Percentiles rank a stretch among this genome's conserved stretches.
Evolutionary conservation across 305 asterid species (phyloP).

Genomic region (Solanum hybrid): DNA sequence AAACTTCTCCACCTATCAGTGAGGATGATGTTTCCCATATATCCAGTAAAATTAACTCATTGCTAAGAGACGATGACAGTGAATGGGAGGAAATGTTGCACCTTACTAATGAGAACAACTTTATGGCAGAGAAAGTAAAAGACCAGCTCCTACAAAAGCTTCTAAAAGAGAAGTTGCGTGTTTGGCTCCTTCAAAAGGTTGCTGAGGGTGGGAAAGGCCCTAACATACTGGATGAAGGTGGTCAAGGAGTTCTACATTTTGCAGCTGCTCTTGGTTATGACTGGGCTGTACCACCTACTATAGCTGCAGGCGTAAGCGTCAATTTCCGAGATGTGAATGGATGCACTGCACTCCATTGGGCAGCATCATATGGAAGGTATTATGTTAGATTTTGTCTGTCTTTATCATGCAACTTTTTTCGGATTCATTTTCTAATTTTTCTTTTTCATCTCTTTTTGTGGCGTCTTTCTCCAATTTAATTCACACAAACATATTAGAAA

Average conservation of each 20-base stretch:
- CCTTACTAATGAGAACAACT: slow-evolving; percentile 32
- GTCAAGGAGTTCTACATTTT: slow-evolving; percentile 86
- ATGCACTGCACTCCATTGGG: slow-evolving; percentile 99
- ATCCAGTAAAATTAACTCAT: slow-evolving; percentile 42
- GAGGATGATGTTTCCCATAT: slow-evolving; percentile 33
- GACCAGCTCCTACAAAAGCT: slow-evolving; percentile 62
- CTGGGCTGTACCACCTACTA: slow-evolving; percentile 79
- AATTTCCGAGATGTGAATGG: slow-evolving; percentile 89
- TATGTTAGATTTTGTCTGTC: not conserved
- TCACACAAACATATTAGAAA: not conserved
- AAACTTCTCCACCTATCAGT: slow-evolving; percentile 19
- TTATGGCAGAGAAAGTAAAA: slow-evolving; percentile 44
- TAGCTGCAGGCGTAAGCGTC: slow-evolving; percentile 72
- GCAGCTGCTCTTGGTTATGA: slow-evolving; percentile 89
- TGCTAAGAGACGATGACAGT: slow-evolving; percentile 42
- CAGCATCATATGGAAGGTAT: slow-evolving; percentile 91
- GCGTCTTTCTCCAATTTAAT: not conserved
- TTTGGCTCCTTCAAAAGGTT: slow-evolving; percentile 72
- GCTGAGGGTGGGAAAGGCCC: slow-evolving; percentile 87
- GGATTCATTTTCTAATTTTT: not conserved
- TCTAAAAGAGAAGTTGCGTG: slow-evolving; percentile 60
- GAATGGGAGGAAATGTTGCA: slow-evolving; percentile 63
- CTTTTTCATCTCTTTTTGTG: not conserved
- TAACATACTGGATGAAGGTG: slow-evolving; percentile 57
- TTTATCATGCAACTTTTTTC: not conserved